Evolutionary conservation across 176 grass and related monocot genomes (phyloP).

Genomic region (Miscanthus lutarioriparius): DNA sequence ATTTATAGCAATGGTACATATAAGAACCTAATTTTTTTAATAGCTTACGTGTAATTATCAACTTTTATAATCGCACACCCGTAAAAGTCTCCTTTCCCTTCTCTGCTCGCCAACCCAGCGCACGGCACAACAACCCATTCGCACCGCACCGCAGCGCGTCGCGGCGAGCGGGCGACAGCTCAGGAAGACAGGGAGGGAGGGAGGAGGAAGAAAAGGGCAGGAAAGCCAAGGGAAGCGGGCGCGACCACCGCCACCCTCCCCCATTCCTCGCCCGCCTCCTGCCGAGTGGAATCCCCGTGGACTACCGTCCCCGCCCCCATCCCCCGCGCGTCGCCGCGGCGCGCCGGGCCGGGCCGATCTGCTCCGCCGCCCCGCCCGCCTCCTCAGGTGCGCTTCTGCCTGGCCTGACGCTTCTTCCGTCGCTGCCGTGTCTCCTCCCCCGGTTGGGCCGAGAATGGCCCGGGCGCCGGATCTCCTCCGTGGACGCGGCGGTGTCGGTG

Average conservation of each 20-base stretch:
- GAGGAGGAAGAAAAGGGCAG: background rate
- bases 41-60: too few relatives aligned
- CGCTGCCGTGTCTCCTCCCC: background rate
- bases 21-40: too few relatives aligned
- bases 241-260: slow-evolving; percentile 26
- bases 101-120: slow-evolving; percentile 2
- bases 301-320: slow-evolving; percentile 1
- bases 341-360: background rate
- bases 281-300: slow-evolving; percentile 39
- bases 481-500: background rate
- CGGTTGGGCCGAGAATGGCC: background rate
- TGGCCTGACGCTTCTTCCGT: background rate
- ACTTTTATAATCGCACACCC: too few relatives aligned
- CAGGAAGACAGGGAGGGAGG: background rate
- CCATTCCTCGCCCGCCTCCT: background rate
- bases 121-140: background rate
- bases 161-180: slow-evolving; percentile 15
- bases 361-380: slow-evolving; percentile 22
- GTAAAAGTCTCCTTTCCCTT: background rate
- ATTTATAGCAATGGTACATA: too few relatives aligned
- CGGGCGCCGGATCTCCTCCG: background rate
- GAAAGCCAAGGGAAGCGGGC: slow-evolving; percentile 37
- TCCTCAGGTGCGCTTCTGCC: slow-evolving; percentile 39
- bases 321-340: background rate
- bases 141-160: slow-evolving; percentile 1